A percentile compares a stretch with the other conserved stretches of the same genome.
These are phyloP conservation scores for Globisporangium middletonii DNA, from an alignment of 352 stramenopile species.

Conservation along the genomic window DNA sequence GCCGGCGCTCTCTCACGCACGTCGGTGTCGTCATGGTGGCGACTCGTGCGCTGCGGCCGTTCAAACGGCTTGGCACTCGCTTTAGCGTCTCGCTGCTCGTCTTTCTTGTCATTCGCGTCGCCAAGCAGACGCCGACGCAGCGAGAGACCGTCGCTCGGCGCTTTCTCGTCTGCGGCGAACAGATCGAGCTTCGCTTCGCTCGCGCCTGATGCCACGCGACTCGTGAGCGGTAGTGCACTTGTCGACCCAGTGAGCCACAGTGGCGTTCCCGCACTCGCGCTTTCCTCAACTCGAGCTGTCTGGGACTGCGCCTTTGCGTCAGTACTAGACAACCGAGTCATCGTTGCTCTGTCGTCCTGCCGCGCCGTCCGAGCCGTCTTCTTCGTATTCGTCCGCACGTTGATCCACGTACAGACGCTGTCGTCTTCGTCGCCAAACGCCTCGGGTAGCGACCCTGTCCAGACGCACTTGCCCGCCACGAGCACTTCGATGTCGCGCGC, in stretches of 20 bases:
- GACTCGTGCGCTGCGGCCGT: neutral
- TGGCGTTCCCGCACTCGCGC: neutral
- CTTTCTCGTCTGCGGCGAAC: conserved; percentile 9
- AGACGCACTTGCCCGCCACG: conserved; percentile 51
- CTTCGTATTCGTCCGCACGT: conserved; percentile 24
- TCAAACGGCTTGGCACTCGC: conserved; percentile 1
- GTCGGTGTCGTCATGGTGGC: neutral
- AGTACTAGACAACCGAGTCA: neutral
- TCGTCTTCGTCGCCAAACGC: conserved; percentile 64
- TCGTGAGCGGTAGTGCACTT: neutral
- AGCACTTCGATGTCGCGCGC: conserved; percentile 63
- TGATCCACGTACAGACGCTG: conserved; percentile 65
- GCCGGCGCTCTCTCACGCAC: neutral
- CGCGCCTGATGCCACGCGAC: neutral
- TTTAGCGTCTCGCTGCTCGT: neutral
- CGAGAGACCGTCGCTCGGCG: conserved; percentile 1
- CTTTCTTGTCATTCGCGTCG: neutral
- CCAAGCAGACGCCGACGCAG: conserved; percentile 6
- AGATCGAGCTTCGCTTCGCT: conserved; percentile 11
- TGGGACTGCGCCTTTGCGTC: neutral
- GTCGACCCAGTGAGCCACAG: conserved; percentile 13
- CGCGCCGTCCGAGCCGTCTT: conserved; percentile 29
- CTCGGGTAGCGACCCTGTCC: conserved; percentile 71
- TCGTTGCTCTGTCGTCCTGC: conserved; percentile 1
- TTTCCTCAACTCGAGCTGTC: neutral